Evolutionary conservation across 2,329 filamentous ascomycete species (phyloP), one percentile per base, ranked within the genome.

Genomic region (Cladophialophora exuberans): DNA sequence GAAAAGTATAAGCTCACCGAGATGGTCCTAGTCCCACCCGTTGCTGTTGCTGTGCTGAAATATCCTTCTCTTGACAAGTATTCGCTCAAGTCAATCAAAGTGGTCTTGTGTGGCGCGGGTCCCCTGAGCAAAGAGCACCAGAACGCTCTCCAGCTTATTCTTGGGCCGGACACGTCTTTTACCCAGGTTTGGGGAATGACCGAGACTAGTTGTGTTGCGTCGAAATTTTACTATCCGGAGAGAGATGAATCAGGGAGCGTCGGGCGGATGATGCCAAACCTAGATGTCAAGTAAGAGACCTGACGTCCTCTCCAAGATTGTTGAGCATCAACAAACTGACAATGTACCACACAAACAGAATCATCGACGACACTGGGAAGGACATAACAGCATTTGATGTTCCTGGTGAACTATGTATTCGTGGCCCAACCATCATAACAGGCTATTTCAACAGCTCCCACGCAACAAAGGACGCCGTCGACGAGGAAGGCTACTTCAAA

Each of bases 141-240:
- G 66, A 60, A 68, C 11, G 65, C 69, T 38, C 69, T 79, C 53
- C 69, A 74, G 17, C 60, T 62, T 2, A 64, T 77, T 17, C 72
- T 82, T 22, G 66, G 72, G n/a, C 57, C 61, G 0, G 66, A 72
- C 17, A 74, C 77, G 0, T 69, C 69, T 13, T 71, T 80, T 9
- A 71, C 69, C 2, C 77, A 79, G 54, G 71, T 81, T 28, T 83
- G 77, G 74, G 80, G 81, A 1, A 81, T 82, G 78, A 82, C 80
- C 0, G 81, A 83, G 66, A 73, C 67, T 5, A 53, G 44, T 22
- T 61, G 56, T 31, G 44, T 61, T 17, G 59, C 59, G 15, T 50
- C 52, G n/a, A 52, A 33, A 10, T 61, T 61, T 25, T 46, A 54
- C 31, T 56, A 46, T 18, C 45, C 47, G 3, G 59, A 59, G 17